phyloP scores from a whole-genome alignment of 768 basidiomycete species.

The Termitomyces sp. region DNA sequence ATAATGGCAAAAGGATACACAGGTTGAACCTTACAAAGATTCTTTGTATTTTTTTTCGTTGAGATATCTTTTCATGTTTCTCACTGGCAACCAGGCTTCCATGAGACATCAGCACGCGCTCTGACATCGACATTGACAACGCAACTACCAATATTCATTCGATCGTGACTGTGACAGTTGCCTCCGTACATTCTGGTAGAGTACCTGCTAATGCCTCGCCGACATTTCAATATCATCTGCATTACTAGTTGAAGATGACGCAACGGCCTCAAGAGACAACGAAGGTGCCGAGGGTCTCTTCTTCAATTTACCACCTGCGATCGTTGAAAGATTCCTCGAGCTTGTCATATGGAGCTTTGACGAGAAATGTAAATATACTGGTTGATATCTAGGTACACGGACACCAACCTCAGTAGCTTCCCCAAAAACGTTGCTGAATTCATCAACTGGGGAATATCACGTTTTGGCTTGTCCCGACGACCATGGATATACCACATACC shows the following conservation, averaged over 20 bases:
- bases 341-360: conserved; percentile 18
- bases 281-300: conserved; percentile 6
- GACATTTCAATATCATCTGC: conserved; percentile 32
- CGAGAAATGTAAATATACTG: not conserved
- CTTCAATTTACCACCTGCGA: not conserved
- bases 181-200: not conserved
- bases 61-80: not conserved
- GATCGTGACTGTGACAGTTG: not conserved
- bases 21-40: not conserved
- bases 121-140: too few relatives aligned
- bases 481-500: conserved; percentile 29
- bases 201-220: conserved; percentile 18
- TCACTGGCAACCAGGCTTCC: not conserved
- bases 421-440: conserved; percentile 42
- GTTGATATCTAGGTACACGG: conserved; percentile 1
- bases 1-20: not conserved
- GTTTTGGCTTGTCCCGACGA: not conserved
- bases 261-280: conserved; percentile 11
- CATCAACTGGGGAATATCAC: conserved; percentile 25
- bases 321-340: conserved; percentile 7
- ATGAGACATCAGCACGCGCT: too few relatives aligned
- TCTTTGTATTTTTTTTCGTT: not conserved
- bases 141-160: not conserved
- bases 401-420: conserved; percentile 31
- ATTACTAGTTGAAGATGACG: conserved; percentile 8